Evolutionary conservation across 1,284 basidiomycete species (phyloP).

Genomic region (Irpex sp.): DNA sequence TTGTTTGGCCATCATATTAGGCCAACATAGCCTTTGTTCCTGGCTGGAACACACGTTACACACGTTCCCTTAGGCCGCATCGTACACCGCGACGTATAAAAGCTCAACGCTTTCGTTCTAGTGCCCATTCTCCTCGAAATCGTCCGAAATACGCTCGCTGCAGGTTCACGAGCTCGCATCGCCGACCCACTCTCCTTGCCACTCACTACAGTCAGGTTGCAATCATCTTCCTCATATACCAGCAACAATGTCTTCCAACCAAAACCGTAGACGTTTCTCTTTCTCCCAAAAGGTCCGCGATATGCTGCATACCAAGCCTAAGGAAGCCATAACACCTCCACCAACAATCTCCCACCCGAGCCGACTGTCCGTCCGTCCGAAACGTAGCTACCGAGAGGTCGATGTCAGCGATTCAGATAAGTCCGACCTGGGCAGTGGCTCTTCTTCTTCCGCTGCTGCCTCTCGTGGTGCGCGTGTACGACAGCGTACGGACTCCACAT

Average conservation of each 20-base stretch:
- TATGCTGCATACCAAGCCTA: not conserved
- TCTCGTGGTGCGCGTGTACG: not conserved
- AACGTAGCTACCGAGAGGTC: not conserved
- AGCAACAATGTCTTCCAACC: not conserved
- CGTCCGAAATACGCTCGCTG: no score
- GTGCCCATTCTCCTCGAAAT: no score
- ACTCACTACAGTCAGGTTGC: no score
- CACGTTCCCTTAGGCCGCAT: no score
- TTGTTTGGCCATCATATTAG: no score
- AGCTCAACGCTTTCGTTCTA: no score
- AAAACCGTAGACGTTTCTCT: not conserved
- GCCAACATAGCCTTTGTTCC: no score
- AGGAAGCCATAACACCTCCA: not conserved
- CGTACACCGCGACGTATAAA: no score
- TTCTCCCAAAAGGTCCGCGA: not conserved
- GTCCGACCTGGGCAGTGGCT: not conserved
- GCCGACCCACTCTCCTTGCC: no score
- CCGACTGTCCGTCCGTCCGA: not conserved
- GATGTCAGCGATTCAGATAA: not conserved
- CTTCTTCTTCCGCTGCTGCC: not conserved
- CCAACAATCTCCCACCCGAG: not conserved
- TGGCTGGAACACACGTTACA: no score
- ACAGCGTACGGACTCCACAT: not conserved
- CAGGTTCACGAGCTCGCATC: no score
- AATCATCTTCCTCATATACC: not conserved